Base-by-base conservation (phyloP, 768 basidiomycete species). In the Candolleomyces eurysporus region DNA sequence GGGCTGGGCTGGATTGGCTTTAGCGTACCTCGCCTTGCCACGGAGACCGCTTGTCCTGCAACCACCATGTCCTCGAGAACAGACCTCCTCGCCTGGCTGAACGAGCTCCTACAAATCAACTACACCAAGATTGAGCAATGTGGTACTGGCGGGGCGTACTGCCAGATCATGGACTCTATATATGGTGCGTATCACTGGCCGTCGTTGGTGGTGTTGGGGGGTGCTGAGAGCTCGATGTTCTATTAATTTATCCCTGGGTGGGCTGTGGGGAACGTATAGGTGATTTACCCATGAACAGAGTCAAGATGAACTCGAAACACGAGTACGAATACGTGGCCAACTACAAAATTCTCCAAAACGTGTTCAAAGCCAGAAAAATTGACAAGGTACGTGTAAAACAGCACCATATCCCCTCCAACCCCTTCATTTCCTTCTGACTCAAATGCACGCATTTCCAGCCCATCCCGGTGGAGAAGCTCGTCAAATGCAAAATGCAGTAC, bases 401-500 rank as follows among this genome's bases (percentile, higher is more conserved):
- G 10, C 55, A 55, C 54, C 7, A 2, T 26, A 26, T 26, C 26
- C 52, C 45, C 17, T 8, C 56, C 26, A 26, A 58, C 32, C 36
- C 21, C 36, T 36, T 11, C 11, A 36, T 36, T 36, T 36, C 36
- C 11, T 36, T 36, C 8, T 36, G 11, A 36, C 30, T 19, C 6
- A 31, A 19, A 30, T 30, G 45, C 17, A 56, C 26, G 36, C 10
- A 3, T 14, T 10, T 36, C 11, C 67, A 97, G 94, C 96, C 96
- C 30, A 94, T 99, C 73, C 92, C 84, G 7, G 90, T 99, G n/a
- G 96, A 98, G 67, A 89, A 83, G 68, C 86, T 99, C 42, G 86
- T 92, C 52, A 96, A 96, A 77, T 99, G 97, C 80, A 98, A 98
- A 80, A 98, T 98, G 96, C 96, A 98, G 90, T 92, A 78, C 73